Evolutionary conservation across 2,329 filamentous ascomycete species (phyloP).

Genomic region (Aspergillus tanneri): DNA sequence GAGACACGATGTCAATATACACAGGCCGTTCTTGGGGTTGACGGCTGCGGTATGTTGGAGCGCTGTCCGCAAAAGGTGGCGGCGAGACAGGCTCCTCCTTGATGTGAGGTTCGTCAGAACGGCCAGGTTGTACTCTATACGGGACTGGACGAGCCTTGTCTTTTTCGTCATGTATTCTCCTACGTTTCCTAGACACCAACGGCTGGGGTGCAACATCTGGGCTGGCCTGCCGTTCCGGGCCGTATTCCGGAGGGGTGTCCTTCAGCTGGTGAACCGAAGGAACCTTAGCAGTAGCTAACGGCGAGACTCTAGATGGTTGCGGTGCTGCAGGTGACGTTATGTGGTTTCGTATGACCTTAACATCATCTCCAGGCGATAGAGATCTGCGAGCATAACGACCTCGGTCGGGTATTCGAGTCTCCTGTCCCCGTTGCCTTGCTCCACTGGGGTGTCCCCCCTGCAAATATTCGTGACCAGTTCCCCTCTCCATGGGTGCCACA

Average conservation of each 20-base stretch:
- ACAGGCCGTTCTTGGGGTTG: conserved; percentile 45
- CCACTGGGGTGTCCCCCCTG: conserved; percentile 24
- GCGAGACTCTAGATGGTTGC: conserved; percentile 68
- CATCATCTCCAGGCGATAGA: conserved; percentile 44
- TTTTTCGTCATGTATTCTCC: conserved; percentile 45
- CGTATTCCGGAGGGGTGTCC: conserved; percentile 46
- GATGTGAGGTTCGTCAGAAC: conserved; percentile 53
- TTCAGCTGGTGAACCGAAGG: conserved; percentile 56
- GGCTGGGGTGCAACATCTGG: conserved; percentile 43
- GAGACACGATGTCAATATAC: conserved; percentile 49
- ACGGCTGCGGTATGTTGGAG: conserved; percentile 37
- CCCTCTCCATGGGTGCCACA: conserved; percentile 32
- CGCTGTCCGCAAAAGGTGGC: conserved; percentile 52
- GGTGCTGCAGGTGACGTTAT: conserved; percentile 72
- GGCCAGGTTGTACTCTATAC: conserved; percentile 35
- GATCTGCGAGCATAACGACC: conserved; percentile 42
- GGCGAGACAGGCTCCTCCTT: conserved; percentile 65
- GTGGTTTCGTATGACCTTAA: conserved; percentile 69
- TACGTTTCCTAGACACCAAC: conserved; percentile 53
- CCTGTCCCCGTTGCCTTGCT: conserved; percentile 39
- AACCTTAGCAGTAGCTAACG: conserved; percentile 54
- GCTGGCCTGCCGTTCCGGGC: conserved; percentile 39
- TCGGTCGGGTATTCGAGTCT: conserved; percentile 43
- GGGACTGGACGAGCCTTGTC: conserved; percentile 33
- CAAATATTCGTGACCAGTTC: conserved; percentile 25